Conservation (phyloP, 106 monocot genomes). For the Iris macrosiphon region DNA sequence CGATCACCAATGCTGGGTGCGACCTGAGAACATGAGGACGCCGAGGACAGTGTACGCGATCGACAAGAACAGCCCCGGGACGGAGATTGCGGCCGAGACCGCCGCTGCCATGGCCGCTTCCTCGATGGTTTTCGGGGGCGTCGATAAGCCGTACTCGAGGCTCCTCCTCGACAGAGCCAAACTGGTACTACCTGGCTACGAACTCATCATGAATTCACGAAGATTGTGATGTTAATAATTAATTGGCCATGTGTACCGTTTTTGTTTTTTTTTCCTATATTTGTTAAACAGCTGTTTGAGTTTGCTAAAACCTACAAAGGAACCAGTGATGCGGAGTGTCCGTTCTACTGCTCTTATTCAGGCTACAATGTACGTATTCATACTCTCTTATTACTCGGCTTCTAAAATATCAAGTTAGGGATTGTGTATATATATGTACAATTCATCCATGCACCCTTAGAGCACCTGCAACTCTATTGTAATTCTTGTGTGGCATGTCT, state of each 20-base stretch:
- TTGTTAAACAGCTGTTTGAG: conserved; percentile 60
- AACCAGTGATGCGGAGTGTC: conserved; percentile 89
- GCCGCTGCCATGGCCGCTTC: conserved; percentile 92
- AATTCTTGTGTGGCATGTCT: too few relatives aligned
- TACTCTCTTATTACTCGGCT: conserved; percentile 4
- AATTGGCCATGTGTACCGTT: background rate
- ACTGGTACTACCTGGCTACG: conserved; percentile 27
- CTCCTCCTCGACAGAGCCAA: conserved; percentile 87
- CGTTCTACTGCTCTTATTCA: conserved; percentile 97
- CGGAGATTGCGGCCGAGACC: conserved; percentile 92
- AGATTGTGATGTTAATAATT: background rate
- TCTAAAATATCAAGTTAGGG: too few relatives aligned
- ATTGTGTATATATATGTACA: too few relatives aligned
- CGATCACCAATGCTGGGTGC: conserved; percentile 80
- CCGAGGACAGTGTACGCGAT: conserved; percentile 75
- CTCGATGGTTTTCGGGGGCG: conserved; percentile 60
- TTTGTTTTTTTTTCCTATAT: background rate
- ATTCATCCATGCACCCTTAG: too few relatives aligned
- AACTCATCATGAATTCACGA: background rate
- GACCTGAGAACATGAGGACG: conserved; percentile 85
- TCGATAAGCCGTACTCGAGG: conserved; percentile 40
- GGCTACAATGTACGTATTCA: conserved; percentile 65
- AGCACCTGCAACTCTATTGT: too few relatives aligned
- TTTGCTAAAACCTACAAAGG: conserved; percentile 59
- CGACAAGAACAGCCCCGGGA: conserved; percentile 39